Percentiles rank a stretch among this genome's conserved stretches.
These are phyloP conservation scores for Leccinum olivaceopallidum DNA, from an alignment of 768 basidiomycete genomes.

Conservation along the genomic window DNA sequence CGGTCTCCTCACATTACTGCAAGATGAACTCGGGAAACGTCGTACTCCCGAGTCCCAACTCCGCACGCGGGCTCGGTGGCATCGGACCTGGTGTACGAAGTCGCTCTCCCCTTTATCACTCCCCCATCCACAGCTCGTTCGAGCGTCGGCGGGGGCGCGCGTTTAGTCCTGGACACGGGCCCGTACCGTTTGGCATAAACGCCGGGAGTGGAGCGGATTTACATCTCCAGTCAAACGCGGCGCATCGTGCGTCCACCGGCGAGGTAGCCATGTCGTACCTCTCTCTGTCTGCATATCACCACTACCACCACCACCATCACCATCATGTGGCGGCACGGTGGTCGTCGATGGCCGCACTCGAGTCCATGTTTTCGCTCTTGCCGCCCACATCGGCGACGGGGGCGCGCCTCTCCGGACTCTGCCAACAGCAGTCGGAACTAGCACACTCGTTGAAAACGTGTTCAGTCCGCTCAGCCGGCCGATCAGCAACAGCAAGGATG, in stretches of 20 bases:
- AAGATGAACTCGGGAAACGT: constrained; percentile 42
- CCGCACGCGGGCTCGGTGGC: constrained; percentile 21
- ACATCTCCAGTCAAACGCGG: constrained; percentile 29
- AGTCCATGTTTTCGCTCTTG: constrained; percentile 52
- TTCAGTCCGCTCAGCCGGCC: constrained; percentile 65
- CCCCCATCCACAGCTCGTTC: too few species aligned
- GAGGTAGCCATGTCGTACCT: constrained; percentile 26
- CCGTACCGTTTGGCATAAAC: constrained; percentile 33
- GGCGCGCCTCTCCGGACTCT: constrained; percentile 26
- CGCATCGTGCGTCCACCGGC: constrained; percentile 9
- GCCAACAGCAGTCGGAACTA: constrained; percentile 32
- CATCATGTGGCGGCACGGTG: constrained; percentile 12
- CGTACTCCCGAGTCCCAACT: constrained; percentile 23
- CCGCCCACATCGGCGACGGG: constrained; percentile 14
- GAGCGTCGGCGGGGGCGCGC: constrained; percentile 26
- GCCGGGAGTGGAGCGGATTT: constrained; percentile 28
- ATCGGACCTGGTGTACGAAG: constrained; percentile 26
- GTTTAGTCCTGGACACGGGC: constrained; percentile 34
- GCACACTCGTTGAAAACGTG: constrained; percentile 34
- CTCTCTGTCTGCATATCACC: constrained; percentile 25
- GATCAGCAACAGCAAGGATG: constrained; percentile 48
- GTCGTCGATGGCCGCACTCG: too few species aligned
- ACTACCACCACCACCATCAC: constrained; percentile 20
- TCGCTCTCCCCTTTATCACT: neutral
- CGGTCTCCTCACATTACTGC: constrained; percentile 60